Base-by-base conservation (phyloP, 208 protist species). In the Endotrypanum monterogeii region DNA sequence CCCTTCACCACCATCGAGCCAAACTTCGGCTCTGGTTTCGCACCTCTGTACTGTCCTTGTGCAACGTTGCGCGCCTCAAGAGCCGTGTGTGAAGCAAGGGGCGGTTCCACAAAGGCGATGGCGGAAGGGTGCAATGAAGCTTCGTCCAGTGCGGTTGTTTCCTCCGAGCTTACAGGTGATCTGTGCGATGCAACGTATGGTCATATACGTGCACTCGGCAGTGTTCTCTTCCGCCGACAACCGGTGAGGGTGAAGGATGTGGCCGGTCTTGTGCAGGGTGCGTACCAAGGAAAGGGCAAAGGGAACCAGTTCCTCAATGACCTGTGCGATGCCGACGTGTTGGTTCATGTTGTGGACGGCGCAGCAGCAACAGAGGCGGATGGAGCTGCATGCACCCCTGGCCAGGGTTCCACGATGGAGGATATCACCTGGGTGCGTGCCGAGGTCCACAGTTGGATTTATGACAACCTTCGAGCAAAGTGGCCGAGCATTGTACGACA, bases 271-370 rank as follows among this genome's bases (percentile, higher is more conserved):
- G 94, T 99, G 55, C 93, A 94, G 39, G 97, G 97, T 1, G 97
- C 97, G n/a, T 99, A 98, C 78, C 68, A 88, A 37, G 97, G 97
- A 30, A 80, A 84, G 46, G 97, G 97, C 2, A 92, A 94, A 44
- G 97, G 97, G 14, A 99, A 99, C 69, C 89, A 90, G 78, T 99
- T 99, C 78, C 74, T 99, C n/a, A 96, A 98, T 72, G 96, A 99
- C 73, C 84, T 99, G 39, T 94, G 93, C 74, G 89, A 96, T 73
- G 96, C 96, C 0, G 89, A 97, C 76, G 95, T 97, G 65, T 89
- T 99, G 3, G 87, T 99, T 37, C 97, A 98, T 78, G 91, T 99
- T 18, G 93, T 98, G 32, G 97, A 99, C 67, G 94, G 92, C 20
- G 92, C 90, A 6, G 96, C 83, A 1, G 86, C 83, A 39, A 98